A percentile compares a stretch with the other conserved stretches of the same genome.
phyloP scores from a whole-genome alignment of 106 monocot species.

The Alisma plantagoaquatica region DNA sequence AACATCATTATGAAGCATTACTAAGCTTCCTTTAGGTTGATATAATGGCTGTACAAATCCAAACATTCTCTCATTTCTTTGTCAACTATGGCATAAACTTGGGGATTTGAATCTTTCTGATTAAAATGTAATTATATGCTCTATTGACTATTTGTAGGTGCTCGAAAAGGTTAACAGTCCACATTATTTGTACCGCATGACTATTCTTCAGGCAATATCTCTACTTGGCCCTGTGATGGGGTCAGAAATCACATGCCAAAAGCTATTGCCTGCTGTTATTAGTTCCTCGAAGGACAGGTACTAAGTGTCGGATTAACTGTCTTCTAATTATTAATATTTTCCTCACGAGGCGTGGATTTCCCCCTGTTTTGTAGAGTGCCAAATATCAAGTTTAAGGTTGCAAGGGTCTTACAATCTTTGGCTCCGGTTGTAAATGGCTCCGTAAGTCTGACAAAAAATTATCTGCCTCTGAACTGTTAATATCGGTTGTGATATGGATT shows the following conservation, averaged over 20 bases:
- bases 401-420: constrained; percentile 78
- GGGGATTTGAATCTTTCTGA: background rate
- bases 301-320: no score
- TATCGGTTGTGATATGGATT: no score
- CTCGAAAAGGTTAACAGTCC: constrained; percentile 74
- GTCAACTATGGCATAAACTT: no score
- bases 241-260: constrained; percentile 65
- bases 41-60: no score
- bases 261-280: constrained; percentile 61
- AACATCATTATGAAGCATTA: no score
- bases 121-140: background rate
- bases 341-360: no score
- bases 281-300: constrained; percentile 76
- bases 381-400: constrained; percentile 94
- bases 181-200: constrained; percentile 86
- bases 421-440: constrained; percentile 53
- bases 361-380: constrained; percentile 45
- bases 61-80: no score
- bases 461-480: no score
- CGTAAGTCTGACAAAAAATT: constrained; percentile 61
- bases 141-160: constrained; percentile 27
- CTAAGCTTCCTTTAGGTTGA: no score
- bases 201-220: constrained; percentile 71
- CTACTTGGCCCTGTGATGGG: constrained; percentile 83
- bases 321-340: no score